Conservation (phyloP, 2,329 filamentous ascomycete species). For the Colletotrichum salicis region DNA sequence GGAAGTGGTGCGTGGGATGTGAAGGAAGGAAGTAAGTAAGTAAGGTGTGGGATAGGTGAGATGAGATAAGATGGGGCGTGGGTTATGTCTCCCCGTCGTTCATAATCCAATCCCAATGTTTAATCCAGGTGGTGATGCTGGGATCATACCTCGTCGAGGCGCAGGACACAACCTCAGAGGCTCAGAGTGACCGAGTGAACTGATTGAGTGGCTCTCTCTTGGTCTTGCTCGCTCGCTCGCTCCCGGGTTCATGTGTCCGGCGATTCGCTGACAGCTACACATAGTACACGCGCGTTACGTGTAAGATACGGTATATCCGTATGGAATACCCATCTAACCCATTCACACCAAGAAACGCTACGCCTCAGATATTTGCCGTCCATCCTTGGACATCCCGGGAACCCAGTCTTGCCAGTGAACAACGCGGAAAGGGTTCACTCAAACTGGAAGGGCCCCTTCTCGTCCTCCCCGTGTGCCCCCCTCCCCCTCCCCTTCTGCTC, state of each 20-base stretch:
- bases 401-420: not conserved
- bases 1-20: slow-evolving; percentile 6
- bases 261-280: not conserved
- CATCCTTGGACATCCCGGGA: not conserved
- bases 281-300: not conserved
- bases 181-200: too few species aligned
- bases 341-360: not conserved
- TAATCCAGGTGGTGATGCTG: not conserved
- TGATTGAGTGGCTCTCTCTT: not conserved
- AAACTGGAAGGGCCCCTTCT: not conserved
- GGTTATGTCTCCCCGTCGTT: slow-evolving; percentile 3
- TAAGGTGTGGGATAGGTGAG: not conserved
- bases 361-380: slow-evolving; percentile 2
- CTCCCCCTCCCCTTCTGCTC: not conserved
- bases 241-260: not conserved
- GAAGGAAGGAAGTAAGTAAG: slow-evolving; percentile 15
- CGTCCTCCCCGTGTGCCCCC: not conserved
- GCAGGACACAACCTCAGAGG: not conserved
- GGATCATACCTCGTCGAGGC: slow-evolving; percentile 1
- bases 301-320: not conserved
- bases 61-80: not conserved
- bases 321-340: not conserved
- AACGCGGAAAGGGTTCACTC: not conserved
- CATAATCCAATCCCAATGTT: slow-evolving; percentile 1
- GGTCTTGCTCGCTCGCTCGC: not conserved